A percentile compares a stretch with the other conserved stretches of the same genome.
phyloP scores from a whole-genome alignment of 352 stramenopile species.

The Phytophthora lateralis region DNA sequence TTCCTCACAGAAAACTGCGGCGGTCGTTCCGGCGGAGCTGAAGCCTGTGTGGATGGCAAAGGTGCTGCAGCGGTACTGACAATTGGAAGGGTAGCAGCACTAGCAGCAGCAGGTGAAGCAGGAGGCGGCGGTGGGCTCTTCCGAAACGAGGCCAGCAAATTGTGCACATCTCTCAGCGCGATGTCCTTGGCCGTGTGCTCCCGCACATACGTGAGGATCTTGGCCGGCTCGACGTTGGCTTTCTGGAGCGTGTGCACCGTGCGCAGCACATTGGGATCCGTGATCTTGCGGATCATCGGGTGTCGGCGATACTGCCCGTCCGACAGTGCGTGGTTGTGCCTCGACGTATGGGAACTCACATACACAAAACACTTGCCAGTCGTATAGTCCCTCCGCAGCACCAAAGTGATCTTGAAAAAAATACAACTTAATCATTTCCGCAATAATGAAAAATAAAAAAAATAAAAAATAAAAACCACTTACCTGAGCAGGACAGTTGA shows the following conservation, averaged over 20 bases:
- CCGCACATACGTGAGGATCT: slow-evolving; percentile 37
- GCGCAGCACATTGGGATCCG: slow-evolving; percentile 21
- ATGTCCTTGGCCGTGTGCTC: slow-evolving; percentile 36
- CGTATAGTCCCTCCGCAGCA: slow-evolving; percentile 24
- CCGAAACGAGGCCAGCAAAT: slow-evolving; percentile 27
- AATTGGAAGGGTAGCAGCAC: slow-evolving; percentile 1
- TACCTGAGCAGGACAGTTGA: slow-evolving; percentile 35
- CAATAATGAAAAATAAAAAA: not conserved
- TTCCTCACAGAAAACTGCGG: slow-evolving; percentile 10
- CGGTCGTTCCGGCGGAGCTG: not conserved
- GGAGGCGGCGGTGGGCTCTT: slow-evolving; percentile 9
- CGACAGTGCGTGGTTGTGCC: slow-evolving; percentile 33
- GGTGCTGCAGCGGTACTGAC: not conserved
- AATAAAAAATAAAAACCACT: too few relatives aligned
- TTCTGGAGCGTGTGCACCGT: slow-evolving; percentile 30
- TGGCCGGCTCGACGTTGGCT: slow-evolving; percentile 26
- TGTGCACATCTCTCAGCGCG: slow-evolving; percentile 29
- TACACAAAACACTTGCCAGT: slow-evolving; percentile 27
- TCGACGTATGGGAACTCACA: slow-evolving; percentile 31
- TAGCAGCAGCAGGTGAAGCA: not conserved
- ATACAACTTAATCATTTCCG: not conserved
- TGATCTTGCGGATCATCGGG: slow-evolving; percentile 32
- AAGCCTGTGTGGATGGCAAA: not conserved
- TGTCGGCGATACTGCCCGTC: slow-evolving; percentile 31
- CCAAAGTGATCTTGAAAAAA: slow-evolving; percentile 32